phyloP scores from a whole-genome alignment of 176 grass and related monocot species.

The Carex pumila region DNA sequence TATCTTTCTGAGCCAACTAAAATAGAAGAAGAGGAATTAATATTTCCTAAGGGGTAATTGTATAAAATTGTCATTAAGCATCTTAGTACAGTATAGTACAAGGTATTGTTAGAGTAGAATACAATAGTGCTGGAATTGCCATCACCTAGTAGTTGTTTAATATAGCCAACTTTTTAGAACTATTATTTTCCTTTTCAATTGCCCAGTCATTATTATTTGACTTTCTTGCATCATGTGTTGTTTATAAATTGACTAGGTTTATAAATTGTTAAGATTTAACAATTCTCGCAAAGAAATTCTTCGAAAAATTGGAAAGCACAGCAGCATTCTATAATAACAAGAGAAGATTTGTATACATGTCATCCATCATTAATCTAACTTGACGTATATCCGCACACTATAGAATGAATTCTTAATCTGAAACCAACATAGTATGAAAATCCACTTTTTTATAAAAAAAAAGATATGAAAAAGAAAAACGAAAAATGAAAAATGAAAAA shows the following conservation, averaged over 20 bases:
- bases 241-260: not conserved
- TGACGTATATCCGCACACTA: not conserved
- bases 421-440: not conserved
- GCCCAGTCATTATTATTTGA: not conserved
- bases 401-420: not conserved
- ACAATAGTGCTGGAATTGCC: not conserved
- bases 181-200: not conserved
- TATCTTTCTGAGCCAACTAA: not conserved
- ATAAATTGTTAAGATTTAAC: not conserved
- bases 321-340: not conserved
- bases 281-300: not conserved
- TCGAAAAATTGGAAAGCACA: not conserved
- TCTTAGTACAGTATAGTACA: not conserved
- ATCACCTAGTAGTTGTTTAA: not conserved
- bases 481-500: not conserved
- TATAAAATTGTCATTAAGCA: not conserved
- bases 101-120: not conserved
- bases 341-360: not conserved
- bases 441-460: not conserved
- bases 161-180: not conserved
- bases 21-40: not conserved
- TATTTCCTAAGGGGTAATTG: not conserved
- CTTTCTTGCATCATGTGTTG: not conserved
- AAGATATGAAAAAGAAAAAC: no score
- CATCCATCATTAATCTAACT: not conserved